Evolutionary conservation across 1,139 yeast species (phyloP), one percentile per base, ranked within the genome.

Genomic region (Schwanniomyces etchellsii): DNA sequence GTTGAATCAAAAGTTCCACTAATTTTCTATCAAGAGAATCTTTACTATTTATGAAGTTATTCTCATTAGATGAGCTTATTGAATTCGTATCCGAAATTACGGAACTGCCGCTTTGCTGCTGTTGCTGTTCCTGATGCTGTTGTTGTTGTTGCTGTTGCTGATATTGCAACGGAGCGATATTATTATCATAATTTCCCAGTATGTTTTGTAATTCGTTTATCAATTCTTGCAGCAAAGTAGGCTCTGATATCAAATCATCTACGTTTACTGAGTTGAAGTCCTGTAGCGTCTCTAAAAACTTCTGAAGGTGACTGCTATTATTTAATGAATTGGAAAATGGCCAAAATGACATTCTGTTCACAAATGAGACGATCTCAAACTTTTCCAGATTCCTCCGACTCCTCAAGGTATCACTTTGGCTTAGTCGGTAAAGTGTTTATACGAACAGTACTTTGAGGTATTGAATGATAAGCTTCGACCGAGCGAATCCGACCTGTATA

Each of bases 271-370:
- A 29, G n/a, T 56, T 40, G 24, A 55, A 44, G 42, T 65, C 73
- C 35, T 43, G 58, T 10, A 61, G 48, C 4, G 60, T 47, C 42
- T 67, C 74, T 37, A 67, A 51, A 35, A 60, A 64, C 48, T 60
- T 64, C 45, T 62, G 72, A 36, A 66, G 61, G 36, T 48, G 62
- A 42, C 61, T 60, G 42, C 63, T 64, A 46, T 43, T 59, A 44
- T 54, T 60, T 41, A 61, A 51, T 14, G 69, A 49, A 33, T 58
- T 66, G 28, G 68, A 50, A 42, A 67, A 67, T 27, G 74, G 74
- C 74, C 74, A 67, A 41, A 67, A 67, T 27, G 74, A 67, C 74
- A 67, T 67, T 32, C 18, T 30, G 14, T 11, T 23, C 9, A 18
- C n/a, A 9, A 18, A 18, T 21, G 24, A n/a, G n/a, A n/a, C n/a